Base-by-base conservation (phyloP, 345 rosid genomes). In the Melaleuca quinquenervia region DNA sequence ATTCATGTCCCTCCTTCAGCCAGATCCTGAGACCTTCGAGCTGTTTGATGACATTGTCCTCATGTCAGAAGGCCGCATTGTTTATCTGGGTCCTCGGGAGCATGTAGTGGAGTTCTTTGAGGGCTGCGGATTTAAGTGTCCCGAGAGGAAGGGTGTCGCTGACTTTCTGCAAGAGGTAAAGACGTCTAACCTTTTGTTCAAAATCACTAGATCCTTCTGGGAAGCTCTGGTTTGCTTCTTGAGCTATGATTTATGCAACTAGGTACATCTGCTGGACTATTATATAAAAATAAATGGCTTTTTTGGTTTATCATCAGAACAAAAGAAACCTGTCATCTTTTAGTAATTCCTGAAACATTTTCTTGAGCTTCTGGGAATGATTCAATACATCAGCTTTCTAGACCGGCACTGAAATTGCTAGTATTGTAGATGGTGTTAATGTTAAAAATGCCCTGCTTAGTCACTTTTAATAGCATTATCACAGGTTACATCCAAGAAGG, bases 111-210 rank as follows among this genome's bases (percentile, higher is more conserved):
- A 86, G 24, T 92, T 91, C 89, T 92, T 92, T 18, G 89, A 89
- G 75, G 83, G 56, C 14, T 86, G 90, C 50, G 92, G 92, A 6
- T 92, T 91, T 58, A 80, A 18, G 36, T 88, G 93, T 84, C 92
- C 94, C 0, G 90, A 90, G 50, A 89, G 94, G 60, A 90, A 92
- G 84, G 92, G 91, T 20, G 75, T 90, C 0, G 93, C 93, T 58
- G 93, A 92, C 55, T 92, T 92, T 87, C 87, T 90, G 50, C 94
- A 89, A 84, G 93, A 92, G 91, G 94, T 92, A 14, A 36, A 27
- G 83, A 36, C 60, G 8, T 29, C 52, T 60, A 7, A 62, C 84
- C 21, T 44, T 44, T 18, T 24, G 27, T n/a, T 53, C 75, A 52
- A 50, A 48, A 26, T 15, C 36, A 26, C 56, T 50, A 51, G 44